These are phyloP conservation scores for Torulaspora pretoriensis DNA, from an alignment of 1,139 yeast genomes.

Conservation along the genomic window DNA sequence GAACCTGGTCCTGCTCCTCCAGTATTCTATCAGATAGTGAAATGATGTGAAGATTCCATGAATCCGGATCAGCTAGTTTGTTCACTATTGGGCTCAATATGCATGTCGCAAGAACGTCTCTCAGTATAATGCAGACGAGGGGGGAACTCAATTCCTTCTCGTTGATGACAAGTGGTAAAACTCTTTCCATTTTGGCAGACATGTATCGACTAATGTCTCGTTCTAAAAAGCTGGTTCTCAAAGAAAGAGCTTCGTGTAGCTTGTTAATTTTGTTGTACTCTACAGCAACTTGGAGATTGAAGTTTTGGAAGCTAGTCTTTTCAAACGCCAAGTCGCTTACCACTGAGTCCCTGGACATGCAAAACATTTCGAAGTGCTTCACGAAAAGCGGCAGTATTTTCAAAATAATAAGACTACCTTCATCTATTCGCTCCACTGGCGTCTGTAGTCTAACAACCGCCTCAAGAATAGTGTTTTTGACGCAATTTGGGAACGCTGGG, in stretches of 20 bases:
- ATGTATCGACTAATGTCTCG: constrained; percentile 52
- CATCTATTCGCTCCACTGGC: constrained; percentile 47
- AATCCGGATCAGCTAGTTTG: constrained; percentile 69
- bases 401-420: constrained; percentile 54
- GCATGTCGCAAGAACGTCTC: constrained; percentile 61
- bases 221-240: constrained; percentile 38
- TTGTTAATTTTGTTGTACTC: constrained; percentile 51
- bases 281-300: constrained; percentile 55
- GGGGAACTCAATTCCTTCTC: constrained; percentile 48
- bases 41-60: constrained; percentile 64
- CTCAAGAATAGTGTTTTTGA: constrained; percentile 47
- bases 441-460: constrained; percentile 43
- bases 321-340: constrained; percentile 24
- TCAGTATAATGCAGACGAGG: constrained; percentile 47
- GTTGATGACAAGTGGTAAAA: constrained; percentile 53
- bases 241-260: constrained; percentile 59
- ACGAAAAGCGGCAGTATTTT: constrained; percentile 62
- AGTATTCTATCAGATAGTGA: constrained; percentile 60
- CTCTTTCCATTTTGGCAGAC: constrained; percentile 40
- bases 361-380: constrained; percentile 56
- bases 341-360: constrained; percentile 50
- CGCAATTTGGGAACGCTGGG: constrained; percentile 49
- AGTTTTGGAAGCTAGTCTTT: constrained; percentile 41
- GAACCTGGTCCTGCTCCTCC: constrained; percentile 72
- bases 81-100: constrained; percentile 52